Evolutionary conservation across 2,329 filamentous ascomycete genomes (phyloP), one percentile per base, ranked within the genome.

Genomic region (Alternaria gaisen): DNA sequence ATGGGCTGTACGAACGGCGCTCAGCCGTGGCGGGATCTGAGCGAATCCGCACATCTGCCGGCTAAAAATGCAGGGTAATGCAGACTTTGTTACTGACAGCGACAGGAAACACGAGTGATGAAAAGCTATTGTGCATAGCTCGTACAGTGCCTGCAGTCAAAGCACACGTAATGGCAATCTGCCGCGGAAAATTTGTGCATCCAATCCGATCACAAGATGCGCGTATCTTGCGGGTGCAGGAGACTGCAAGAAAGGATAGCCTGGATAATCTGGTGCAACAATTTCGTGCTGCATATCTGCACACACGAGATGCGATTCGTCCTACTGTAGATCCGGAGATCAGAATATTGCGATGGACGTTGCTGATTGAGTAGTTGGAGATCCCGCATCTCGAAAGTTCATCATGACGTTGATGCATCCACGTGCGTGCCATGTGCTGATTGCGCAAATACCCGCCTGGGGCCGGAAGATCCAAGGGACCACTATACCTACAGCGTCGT

Each of bases 381-480:
- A 40, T 51, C n/a, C 41, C n/a, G 58, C 46, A 30, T 56, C 24
- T 51, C 24, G n/a, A 22, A 43, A 30, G 46, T 46, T 34, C 53
- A 48, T 60, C 47, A 60, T 60, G 32, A 60, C 50, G 58, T 52
- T 56, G 53, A 41, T 42, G 43, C 44, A 56, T 57, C 58, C 53
- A 60, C 47, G 58, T 57, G 58, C 53, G 53, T 43, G 53, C 53
- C 58, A 53, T 56, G 47, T 56, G 58, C 46, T 46, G 52, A 58
- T 53, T 58, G 42, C 51, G 56, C 56, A 40, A 55, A 51, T 32
- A 60, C 53, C 58, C 53, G 58, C 54, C 43, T 24, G 53, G 58
- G 41, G 58, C 58, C 58, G 58, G 53, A 53, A 53, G 58, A 60
- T 57, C 46, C 16, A 57, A 57, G 41, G 51, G 41, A 50, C 28